Evolutionary conservation across 371 early-diverging fungal genomes (phyloP), one percentile per base, ranked within the genome.

Genomic region (Mortierella sp.): DNA sequence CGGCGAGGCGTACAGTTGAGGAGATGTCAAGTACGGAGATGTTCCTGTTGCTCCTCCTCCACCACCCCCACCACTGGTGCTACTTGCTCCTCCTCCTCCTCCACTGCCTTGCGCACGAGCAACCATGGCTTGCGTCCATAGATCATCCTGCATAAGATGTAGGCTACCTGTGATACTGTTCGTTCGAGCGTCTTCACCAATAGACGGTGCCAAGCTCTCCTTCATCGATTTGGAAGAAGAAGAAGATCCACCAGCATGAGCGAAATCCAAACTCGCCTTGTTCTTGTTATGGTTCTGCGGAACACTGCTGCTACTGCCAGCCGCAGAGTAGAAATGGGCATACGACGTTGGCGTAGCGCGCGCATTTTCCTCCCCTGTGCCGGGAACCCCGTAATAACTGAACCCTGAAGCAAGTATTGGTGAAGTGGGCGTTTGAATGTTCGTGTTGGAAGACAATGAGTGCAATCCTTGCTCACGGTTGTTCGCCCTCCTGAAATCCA

Each of bases 101-200:
- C 9, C 28, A 21, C 34, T 31, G 19, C 38, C 24, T 46, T 58
- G 48, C 1, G 76, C 76, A 31, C 76, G 76, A 6, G 66, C 70
- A 2, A 76, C 65, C 70, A 76, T 55, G 1, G 76, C 70, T 38
- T 65, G 61, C 8, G 76, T 76, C 76, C 76, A 76, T 2, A 55
- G 54, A 39, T 76, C 76, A 41, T 76, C 70, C 18, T 48, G 54
- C 66, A 63, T 64, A 19, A 69, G 43, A 14, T 50, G 51, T 13
- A 50, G 16, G 26, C 52, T 72, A 28, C 45, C 61, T n/a, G 63
- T 69, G 43, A 69, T 23, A n/a, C 70, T 63, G 42, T 24, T 51
- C 24, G 70, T 54, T 0, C 63, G 63, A 19, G 43, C 38, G 12
- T 27, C 41, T 1, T 59, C 67, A 26, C 39, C n/a, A 45, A n/a